A percentile compares a stretch with the other conserved stretches of the same genome.
phyloP scores from a whole-genome alignment of 2,329 filamentous ascomycete genomes.

The Xylariaceae sp. region DNA sequence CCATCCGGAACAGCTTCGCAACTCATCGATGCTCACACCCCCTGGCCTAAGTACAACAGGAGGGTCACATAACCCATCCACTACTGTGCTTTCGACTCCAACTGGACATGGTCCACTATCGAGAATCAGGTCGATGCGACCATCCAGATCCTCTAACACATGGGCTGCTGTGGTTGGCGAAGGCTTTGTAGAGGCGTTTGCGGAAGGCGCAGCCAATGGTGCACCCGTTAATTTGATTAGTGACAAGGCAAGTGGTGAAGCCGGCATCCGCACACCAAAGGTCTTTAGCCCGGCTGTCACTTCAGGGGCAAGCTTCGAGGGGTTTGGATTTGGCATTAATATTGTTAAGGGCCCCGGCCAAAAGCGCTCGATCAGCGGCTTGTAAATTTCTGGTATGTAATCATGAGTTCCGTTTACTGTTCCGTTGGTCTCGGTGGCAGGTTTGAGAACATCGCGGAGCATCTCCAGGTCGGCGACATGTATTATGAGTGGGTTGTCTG shows the following conservation, averaged over 20 bases:
- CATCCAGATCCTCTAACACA: constrained; percentile 82
- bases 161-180: constrained; percentile 91
- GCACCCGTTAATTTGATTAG: constrained; percentile 80
- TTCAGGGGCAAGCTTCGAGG: constrained; percentile 79
- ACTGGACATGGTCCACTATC: constrained; percentile 88
- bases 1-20: constrained; percentile 80
- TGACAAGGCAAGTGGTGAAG: constrained; percentile 80
- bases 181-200: constrained; percentile 92
- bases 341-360: constrained; percentile 97
- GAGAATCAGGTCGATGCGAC: constrained; percentile 83
- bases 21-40: constrained; percentile 81
- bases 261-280: constrained; percentile 90
- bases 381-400: constrained; percentile 75
- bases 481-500: constrained; percentile 94
- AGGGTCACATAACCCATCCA: constrained; percentile 83
- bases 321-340: constrained; percentile 76
- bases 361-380: constrained; percentile 77
- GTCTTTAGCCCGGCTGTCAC: constrained; percentile 85
- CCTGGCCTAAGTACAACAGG: constrained; percentile 86
- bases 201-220: constrained; percentile 89
- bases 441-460: constrained; percentile 66
- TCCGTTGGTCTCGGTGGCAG: constrained; percentile 32
- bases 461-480: constrained; percentile 85
- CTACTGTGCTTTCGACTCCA: constrained; percentile 95
- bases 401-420: constrained; percentile 40